Conservation (phyloP, 768 basidiomycete species). For the Rhizopogon vesiculosus region DNA sequence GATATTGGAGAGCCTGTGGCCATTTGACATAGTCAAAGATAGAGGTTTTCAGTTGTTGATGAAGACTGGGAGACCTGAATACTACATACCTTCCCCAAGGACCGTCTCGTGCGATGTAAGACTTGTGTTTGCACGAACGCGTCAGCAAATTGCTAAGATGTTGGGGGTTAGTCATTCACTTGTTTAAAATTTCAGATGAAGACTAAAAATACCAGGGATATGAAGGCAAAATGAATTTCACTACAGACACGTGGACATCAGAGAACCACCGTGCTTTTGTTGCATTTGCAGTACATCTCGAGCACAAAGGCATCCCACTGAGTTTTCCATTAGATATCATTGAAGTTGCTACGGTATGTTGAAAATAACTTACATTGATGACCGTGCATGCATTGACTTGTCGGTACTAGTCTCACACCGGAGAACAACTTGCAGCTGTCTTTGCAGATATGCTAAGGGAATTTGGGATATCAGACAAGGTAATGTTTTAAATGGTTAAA, state of each 20-base stretch:
- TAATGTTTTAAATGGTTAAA: background rate
- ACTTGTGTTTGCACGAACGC: slow-evolving; percentile 10
- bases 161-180: slow-evolving; percentile 4
- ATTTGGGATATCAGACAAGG: slow-evolving; percentile 26
- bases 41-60: slow-evolving; percentile 16
- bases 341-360: slow-evolving; percentile 20
- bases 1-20: slow-evolving; percentile 16
- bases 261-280: slow-evolving; percentile 28
- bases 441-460: slow-evolving; percentile 20
- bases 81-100: slow-evolving; percentile 15
- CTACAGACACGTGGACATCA: slow-evolving; percentile 30
- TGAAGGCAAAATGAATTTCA: slow-evolving; percentile 22
- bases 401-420: slow-evolving; percentile 21
- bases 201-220: slow-evolving; percentile 13
- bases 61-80: slow-evolving; percentile 19
- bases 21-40: slow-evolving; percentile 19
- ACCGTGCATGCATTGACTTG: background rate
- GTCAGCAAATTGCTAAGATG: slow-evolving; percentile 10
- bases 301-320: slow-evolving; percentile 16
- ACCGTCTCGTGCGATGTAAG: slow-evolving; percentile 18
- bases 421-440: slow-evolving; percentile 18
- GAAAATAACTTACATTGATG: background rate
- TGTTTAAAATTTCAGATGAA: no score
- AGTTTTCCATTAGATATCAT: slow-evolving; percentile 23
- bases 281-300: slow-evolving; percentile 22